A percentile compares a stretch with the other conserved stretches of the same genome.
These are phyloP conservation scores for Juncus effusus DNA, from an alignment of 176 grass and related monocot species.

Conservation along the genomic window DNA sequence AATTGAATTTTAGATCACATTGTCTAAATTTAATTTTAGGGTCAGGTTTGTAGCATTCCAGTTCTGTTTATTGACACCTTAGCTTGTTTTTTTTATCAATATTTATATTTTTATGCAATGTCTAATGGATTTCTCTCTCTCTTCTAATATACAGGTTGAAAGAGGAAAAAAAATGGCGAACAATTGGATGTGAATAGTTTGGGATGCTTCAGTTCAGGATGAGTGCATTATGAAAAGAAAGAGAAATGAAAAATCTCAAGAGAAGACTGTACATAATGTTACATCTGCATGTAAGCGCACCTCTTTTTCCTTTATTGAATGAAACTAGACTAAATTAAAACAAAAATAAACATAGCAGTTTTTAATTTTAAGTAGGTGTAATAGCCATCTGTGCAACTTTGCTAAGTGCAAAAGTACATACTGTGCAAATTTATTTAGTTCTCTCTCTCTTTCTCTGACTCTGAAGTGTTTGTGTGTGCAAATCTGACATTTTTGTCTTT, in stretches of 20 bases:
- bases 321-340: constrained; percentile 17
- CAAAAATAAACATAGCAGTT: constrained; percentile 12
- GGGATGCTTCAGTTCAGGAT: not conserved
- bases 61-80: not conserved
- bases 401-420: not conserved
- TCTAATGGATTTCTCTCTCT: not conserved
- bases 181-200: not conserved
- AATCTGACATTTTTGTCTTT: no score
- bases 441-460: constrained; percentile 1
- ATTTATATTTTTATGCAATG: not conserved
- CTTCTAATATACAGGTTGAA: not conserved
- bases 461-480: not conserved
- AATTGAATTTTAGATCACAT: not conserved
- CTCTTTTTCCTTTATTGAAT: constrained; percentile 23
- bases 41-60: not conserved
- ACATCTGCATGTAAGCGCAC: constrained; percentile 26
- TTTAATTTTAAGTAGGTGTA: constrained; percentile 15
- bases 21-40: not conserved
- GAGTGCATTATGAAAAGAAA: constrained; percentile 7
- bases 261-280: constrained; percentile 17
- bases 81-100: constrained; percentile 5
- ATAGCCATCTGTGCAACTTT: not conserved
- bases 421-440: constrained; percentile 19
- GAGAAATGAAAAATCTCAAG: constrained; percentile 14
- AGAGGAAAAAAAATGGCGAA: not conserved